Evolutionary conservation across 176 grass and related monocot genomes (phyloP), one percentile per base, ranked within the genome.

Genomic region (Avena insularis): DNA sequence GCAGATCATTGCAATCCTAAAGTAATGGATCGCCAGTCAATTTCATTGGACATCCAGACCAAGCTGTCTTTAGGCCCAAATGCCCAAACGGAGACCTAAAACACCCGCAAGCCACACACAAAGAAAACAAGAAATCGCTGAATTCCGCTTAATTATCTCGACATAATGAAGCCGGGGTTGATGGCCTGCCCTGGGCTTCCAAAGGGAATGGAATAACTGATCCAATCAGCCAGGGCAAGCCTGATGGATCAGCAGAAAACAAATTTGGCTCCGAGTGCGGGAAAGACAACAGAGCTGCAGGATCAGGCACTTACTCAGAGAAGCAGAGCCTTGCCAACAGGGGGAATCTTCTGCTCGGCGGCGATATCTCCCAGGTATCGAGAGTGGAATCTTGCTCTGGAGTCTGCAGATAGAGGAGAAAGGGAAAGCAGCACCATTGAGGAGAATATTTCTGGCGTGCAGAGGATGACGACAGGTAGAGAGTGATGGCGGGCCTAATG

Each of bases 391-490:
- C 77, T 46, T 79, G 56, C 56, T 61, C 12, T 13, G 77, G 45
- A 50, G 71, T 27, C 21, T 8, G 25, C 48, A 55, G 14, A 55
- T 25, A 77, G 48, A 33, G 15, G n/a, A 21, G 73, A 54, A 77
- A 77, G 74, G 74, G 48, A 77, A 77, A 55, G 49, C 73, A 76
- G 6, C 71, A 38, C 31, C 66, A 70, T 40, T 0, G 74, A 12
- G 49, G 13, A 75, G 48, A 51, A 75, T 75, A 75, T 75, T 75
- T 75, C 47, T 75, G 45, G 72, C 72, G 21, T 75, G 72, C 25
- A 55, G 74, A 77, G 25, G 49, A 77, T 6, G 70, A 73, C 70
- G 74, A 77, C 74, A 72, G 38, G 40, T 47, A 16, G 31, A 54
- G 48, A 45, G 74, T 77, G 21, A 17, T 75, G 74, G 49, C 74